phyloP scores from a whole-genome alignment of 1,139 yeast genomes.

The Zygoascus sp. region DNA sequence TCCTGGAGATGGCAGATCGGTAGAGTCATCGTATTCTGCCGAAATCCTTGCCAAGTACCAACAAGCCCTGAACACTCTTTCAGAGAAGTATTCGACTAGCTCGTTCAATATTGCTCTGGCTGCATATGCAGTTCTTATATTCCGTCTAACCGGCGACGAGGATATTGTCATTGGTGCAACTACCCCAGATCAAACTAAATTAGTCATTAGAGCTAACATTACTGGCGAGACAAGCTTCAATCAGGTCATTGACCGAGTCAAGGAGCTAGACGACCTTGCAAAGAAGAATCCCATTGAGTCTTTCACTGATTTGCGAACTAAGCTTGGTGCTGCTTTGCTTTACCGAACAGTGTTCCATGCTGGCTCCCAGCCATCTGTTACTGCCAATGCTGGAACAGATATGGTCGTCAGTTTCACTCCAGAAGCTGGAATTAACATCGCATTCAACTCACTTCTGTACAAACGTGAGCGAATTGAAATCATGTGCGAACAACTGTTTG shows the following conservation, averaged over 20 bases:
- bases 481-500: constrained; percentile 67
- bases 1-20: constrained; percentile 66
- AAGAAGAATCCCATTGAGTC: constrained; percentile 36
- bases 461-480: constrained; percentile 62
- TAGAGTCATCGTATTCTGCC: constrained; percentile 54
- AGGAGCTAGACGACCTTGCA: constrained; percentile 42
- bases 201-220: constrained; percentile 54
- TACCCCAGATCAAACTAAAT: constrained; percentile 31
- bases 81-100: constrained; percentile 12
- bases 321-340: constrained; percentile 38
- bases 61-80: constrained; percentile 1
- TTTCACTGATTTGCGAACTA: constrained; percentile 53
- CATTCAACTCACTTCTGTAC: constrained; percentile 75
- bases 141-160: constrained; percentile 87
- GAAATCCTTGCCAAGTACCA: constrained; percentile 32
- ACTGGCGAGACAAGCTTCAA: constrained; percentile 44
- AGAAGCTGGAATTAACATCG: constrained; percentile 40
- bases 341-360: constrained; percentile 55
- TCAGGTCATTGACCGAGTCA: constrained; percentile 47
- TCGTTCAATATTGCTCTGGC: constrained; percentile 56
- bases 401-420: constrained; percentile 47
- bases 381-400: constrained; percentile 49
- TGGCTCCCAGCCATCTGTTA: constrained; percentile 32
- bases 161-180: constrained; percentile 83
- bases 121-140: constrained; percentile 66